These are phyloP conservation scores for Pyrrhoderma noxium DNA, from an alignment of 1,284 basidiomycete species.

Conservation along the genomic window DNA sequence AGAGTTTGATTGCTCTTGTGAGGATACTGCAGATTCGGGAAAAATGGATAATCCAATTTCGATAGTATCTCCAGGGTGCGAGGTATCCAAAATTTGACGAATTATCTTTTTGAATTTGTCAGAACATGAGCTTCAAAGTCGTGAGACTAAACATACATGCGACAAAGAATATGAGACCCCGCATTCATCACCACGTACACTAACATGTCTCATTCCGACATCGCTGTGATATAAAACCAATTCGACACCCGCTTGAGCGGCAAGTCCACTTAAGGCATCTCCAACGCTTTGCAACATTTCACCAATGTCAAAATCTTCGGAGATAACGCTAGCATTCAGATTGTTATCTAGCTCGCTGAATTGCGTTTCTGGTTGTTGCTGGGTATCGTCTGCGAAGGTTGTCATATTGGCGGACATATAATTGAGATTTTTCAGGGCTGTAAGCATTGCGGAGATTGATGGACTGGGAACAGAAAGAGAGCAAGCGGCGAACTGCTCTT, in stretches of 20 bases:
- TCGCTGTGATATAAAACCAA: constrained; percentile 86
- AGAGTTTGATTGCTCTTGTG: constrained; percentile 19
- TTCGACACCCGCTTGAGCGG: constrained; percentile 79
- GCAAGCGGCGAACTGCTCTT: constrained; percentile 85
- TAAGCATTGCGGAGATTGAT: constrained; percentile 81
- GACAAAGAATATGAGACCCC: constrained; percentile 74
- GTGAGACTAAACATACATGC: constrained; percentile 56
- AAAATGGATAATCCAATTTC: constrained; percentile 79
- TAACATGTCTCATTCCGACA: constrained; percentile 75
- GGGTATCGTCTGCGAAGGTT: constrained; percentile 31
- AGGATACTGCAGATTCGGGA: constrained; percentile 23
- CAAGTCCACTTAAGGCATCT: constrained; percentile 77
- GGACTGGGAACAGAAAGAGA: constrained; percentile 79
- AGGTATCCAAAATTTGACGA: constrained; percentile 71
- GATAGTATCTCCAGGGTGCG: constrained; percentile 71
- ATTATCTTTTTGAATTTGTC: constrained; percentile 51
- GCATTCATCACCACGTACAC: constrained; percentile 78
- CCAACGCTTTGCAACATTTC: constrained; percentile 71
- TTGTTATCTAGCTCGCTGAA: neutral
- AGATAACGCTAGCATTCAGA: constrained; percentile 2
- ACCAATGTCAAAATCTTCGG: constrained; percentile 55
- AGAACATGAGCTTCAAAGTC: constrained; percentile 4
- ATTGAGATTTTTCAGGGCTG: constrained; percentile 85
- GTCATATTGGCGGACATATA: constrained; percentile 80
- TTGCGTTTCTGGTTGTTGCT: neutral